phyloP scores from a whole-genome alignment of 2,329 filamentous ascomycete genomes.

The Epicoccum nigrum region DNA sequence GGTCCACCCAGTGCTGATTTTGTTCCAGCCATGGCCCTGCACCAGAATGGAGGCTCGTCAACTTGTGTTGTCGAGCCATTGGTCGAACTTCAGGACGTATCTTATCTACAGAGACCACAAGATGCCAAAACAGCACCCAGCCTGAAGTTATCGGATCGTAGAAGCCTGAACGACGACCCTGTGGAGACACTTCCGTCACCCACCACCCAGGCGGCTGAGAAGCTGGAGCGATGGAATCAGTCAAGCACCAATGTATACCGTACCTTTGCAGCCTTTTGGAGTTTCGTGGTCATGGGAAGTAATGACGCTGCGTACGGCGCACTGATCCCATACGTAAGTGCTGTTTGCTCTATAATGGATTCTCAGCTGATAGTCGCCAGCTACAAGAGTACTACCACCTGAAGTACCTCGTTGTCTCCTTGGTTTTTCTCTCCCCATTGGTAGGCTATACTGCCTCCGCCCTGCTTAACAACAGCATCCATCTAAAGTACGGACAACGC shows the following conservation, averaged over 20 bases:
- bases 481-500: constrained; percentile 70
- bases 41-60: constrained; percentile 42
- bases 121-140: constrained; percentile 26
- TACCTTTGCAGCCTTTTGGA: constrained; percentile 64
- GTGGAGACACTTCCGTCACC: constrained; percentile 55
- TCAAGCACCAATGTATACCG: constrained; percentile 64
- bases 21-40: constrained; percentile 25
- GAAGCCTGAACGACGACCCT: constrained; percentile 28
- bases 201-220: constrained; percentile 49
- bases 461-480: constrained; percentile 68
- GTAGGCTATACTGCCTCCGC: constrained; percentile 69
- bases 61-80: constrained; percentile 42
- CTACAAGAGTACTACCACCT: constrained; percentile 68
- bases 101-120: constrained; percentile 26
- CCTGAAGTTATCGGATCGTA: constrained; percentile 26
- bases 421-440: constrained; percentile 71
- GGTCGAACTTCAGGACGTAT: constrained; percentile 40
- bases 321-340: constrained; percentile 56
- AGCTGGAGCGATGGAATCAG: constrained; percentile 67
- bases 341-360: not conserved
- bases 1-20: not conserved
- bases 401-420: constrained; percentile 67
- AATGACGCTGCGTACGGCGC: constrained; percentile 70
- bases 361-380: constrained; percentile 37
- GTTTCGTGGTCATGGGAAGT: constrained; percentile 70